These are phyloP conservation scores for Lodderomyces pseudojiufengensis DNA, from an alignment of 1,139 yeast genomes.

Conservation along the genomic window DNA sequence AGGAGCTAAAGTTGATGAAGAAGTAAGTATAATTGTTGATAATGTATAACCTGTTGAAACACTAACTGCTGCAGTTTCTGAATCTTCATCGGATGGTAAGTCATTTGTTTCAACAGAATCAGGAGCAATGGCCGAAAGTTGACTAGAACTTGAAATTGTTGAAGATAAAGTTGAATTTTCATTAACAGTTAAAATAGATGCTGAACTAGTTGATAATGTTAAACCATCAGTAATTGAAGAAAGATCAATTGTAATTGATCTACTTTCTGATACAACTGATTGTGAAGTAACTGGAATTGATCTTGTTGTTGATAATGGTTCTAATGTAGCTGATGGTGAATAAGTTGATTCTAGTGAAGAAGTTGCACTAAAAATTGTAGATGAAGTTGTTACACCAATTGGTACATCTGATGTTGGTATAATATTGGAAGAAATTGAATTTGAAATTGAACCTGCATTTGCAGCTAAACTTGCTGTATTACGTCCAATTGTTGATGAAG, in stretches of 20 bases:
- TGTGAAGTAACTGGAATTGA: slow-evolving; percentile 28
- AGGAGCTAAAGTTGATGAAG: slow-evolving; percentile 1
- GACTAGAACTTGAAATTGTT: background rate
- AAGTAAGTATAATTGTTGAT: slow-evolving; percentile 1
- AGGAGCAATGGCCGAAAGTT: background rate
- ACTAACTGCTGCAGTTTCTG: background rate
- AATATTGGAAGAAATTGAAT: background rate
- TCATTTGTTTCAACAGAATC: background rate
- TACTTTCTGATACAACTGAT: slow-evolving; percentile 15
- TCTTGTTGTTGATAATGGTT: slow-evolving; percentile 20
- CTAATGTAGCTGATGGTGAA: slow-evolving; percentile 17
- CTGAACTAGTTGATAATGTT: slow-evolving; percentile 7
- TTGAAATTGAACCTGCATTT: background rate
- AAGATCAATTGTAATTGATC: slow-evolving; percentile 13
- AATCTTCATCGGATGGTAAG: background rate
- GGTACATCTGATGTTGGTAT: slow-evolving; percentile 12
- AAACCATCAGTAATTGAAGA: slow-evolving; percentile 12
- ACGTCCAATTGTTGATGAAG: too few relatives aligned
- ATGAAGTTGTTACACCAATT: slow-evolving; percentile 23
- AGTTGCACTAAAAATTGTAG: slow-evolving; percentile 24
- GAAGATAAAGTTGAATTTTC: background rate
- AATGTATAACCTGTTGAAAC: slow-evolving; percentile 1
- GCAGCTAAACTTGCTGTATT: too few relatives aligned
- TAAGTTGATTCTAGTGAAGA: slow-evolving; percentile 20
- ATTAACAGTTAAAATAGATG: background rate